A percentile compares a stretch with the other conserved stretches of the same genome.
Conservation (phyloP, 2,329 filamentous ascomycete species). For the Akanthomyces muscarius region DNA sequence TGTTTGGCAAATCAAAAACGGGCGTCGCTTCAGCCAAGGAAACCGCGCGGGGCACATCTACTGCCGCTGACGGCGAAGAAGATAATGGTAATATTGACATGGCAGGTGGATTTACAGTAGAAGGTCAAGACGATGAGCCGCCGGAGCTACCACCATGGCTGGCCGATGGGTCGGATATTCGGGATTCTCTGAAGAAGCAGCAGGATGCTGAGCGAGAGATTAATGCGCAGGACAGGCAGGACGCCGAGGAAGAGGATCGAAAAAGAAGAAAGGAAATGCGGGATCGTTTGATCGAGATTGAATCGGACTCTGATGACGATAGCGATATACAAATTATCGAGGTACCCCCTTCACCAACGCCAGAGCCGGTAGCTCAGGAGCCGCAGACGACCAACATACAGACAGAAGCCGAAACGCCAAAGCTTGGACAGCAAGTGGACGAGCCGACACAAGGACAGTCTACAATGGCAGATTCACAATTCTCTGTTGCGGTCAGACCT, state of each 20-base stretch:
- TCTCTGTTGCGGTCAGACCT: background rate
- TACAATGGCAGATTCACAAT: background rate
- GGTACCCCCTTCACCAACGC: slow-evolving; percentile 33
- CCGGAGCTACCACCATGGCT: slow-evolving; percentile 76
- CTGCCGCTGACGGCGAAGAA: slow-evolving; percentile 18
- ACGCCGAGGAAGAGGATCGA: slow-evolving; percentile 53
- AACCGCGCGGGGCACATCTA: background rate
- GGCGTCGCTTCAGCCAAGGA: slow-evolving; percentile 19
- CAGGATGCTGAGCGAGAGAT: slow-evolving; percentile 54
- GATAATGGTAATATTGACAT: slow-evolving; percentile 23
- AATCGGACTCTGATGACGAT: slow-evolving; percentile 56
- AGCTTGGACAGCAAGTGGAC: background rate
- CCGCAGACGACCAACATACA: background rate
- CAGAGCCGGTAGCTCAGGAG: slow-evolving; percentile 19
- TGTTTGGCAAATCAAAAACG: slow-evolving; percentile 45
- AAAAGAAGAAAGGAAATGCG: slow-evolving; percentile 40
- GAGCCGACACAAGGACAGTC: background rate
- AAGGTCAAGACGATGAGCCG: slow-evolving; percentile 22
- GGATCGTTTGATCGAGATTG: slow-evolving; percentile 56
- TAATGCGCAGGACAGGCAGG: slow-evolving; percentile 59
- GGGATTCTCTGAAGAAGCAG: slow-evolving; percentile 58
- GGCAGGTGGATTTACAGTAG: slow-evolving; percentile 35
- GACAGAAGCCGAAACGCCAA: background rate
- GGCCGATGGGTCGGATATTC: slow-evolving; percentile 59
- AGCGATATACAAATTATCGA: slow-evolving; percentile 58